Base-by-base conservation (phyloP, 1,284 basidiomycete species). In the Trichosporon sp. region DNA sequence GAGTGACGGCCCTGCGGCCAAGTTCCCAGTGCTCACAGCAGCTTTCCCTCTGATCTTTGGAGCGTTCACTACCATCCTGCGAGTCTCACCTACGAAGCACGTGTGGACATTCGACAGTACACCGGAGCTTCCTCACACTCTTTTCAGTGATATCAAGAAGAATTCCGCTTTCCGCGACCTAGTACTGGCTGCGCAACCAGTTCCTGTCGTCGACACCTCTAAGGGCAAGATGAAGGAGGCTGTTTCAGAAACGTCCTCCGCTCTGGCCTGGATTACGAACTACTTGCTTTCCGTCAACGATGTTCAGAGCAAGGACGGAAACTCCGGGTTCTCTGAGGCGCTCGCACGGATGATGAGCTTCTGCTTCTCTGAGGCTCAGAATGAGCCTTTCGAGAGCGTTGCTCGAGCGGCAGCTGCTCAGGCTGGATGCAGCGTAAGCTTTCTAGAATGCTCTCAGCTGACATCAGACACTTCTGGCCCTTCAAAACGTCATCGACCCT, bases 81-180 rank as follows among this genome's bases (percentile, higher is more conserved):
- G 80, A 86, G 19, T 84, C 87, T 71, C 85, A 89, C 72, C 84
- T 88, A 68, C 88, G 87, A 76, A 87, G 87, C 63, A 85, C 14
- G 80, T 92, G 14, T 96, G 93, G 93, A 78, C 84, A 21, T 89
- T 87, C 48, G 90, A 92, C 78, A 85, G 74, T 2, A 82, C 83
- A 0, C 76, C 82, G 2, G 82, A 84, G 43, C 76, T 82, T 8
- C 90, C 93, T 0, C 88, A 90, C 74, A 87, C 91, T 51, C 87
- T 93, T 1, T 91, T 94, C 77, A 91, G 91, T 75, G 88, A 90
- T n/a, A 88, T 95, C 77, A 92, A 91, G 80, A 90, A 92, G 77
- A 95, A 94, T 78, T 79, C 87, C 0, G 86, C 88, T 1, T 92
- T 90, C 77, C 80, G 86, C 48, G 80, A 86, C 19, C 79, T 89